These are phyloP conservation scores for Pythium rhizo-oryzae DNA, from an alignment of 352 stramenopile species.

Conservation along the genomic window DNA sequence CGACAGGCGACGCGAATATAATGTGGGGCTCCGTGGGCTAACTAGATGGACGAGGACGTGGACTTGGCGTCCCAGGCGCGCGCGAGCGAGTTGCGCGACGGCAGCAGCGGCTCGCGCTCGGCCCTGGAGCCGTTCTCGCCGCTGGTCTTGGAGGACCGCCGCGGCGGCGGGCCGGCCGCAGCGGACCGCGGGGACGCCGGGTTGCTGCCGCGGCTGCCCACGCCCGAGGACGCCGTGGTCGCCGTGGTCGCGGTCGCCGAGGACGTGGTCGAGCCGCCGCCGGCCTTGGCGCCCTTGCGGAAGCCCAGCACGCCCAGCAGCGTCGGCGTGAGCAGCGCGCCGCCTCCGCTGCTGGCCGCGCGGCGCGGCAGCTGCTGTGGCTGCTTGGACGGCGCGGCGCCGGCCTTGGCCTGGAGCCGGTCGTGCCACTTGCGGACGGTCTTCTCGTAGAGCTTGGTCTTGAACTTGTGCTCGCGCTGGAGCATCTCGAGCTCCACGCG, in stretches of 20 bases:
- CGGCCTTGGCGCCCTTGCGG: slow-evolving; percentile 11
- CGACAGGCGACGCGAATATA: background rate
- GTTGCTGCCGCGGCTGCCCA: background rate
- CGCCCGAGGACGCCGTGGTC: slow-evolving; percentile 14
- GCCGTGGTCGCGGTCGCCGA: slow-evolving; percentile 8
- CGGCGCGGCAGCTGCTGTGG: background rate
- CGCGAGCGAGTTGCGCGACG: slow-evolving; percentile 48
- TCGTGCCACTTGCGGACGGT: slow-evolving; percentile 26
- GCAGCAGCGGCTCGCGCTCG: slow-evolving; percentile 66
- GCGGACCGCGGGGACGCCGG: background rate
- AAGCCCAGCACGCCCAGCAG: slow-evolving; percentile 12
- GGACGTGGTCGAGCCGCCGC: slow-evolving; percentile 1
- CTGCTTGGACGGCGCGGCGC: background rate
- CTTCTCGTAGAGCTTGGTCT: slow-evolving; percentile 67
- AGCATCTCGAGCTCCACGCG: slow-evolving; percentile 67
- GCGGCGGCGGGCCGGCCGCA: background rate
- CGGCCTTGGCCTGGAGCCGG: background rate
- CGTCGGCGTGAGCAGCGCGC: slow-evolving; percentile 5
- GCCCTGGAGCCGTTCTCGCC: slow-evolving; percentile 39
- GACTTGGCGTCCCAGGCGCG: slow-evolving; percentile 44
- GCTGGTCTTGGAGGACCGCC: background rate
- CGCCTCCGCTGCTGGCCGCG: background rate
- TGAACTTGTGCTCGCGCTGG: slow-evolving; percentile 75
- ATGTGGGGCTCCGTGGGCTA: too few species aligned
- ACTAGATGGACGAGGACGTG: slow-evolving; percentile 6